phyloP scores from a whole-genome alignment of 139 green algal genomes.

The Picochlorum sp. region DNA sequence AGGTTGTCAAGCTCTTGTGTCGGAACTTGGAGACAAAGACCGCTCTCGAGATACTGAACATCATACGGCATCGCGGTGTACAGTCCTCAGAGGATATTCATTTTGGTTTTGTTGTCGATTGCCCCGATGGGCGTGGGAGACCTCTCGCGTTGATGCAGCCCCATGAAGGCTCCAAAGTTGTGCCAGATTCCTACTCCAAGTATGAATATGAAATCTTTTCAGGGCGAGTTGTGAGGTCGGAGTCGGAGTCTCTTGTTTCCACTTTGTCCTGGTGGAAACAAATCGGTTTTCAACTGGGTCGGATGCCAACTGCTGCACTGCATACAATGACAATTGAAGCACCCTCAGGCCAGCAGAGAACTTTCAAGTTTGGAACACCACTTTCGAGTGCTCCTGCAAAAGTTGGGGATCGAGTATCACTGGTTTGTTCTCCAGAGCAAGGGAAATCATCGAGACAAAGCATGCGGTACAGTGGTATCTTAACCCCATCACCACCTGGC shows the following conservation, averaged over 20 bases:
- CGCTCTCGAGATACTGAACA: constrained; percentile 48
- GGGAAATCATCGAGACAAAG: constrained; percentile 14
- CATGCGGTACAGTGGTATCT: constrained; percentile 19
- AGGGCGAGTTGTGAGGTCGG: constrained; percentile 40
- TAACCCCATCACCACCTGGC: constrained; percentile 50
- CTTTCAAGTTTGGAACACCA: constrained; percentile 64
- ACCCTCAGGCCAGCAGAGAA: constrained; percentile 56
- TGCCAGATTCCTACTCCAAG: constrained; percentile 42
- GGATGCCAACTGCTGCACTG: constrained; percentile 38
- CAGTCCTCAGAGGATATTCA: constrained; percentile 46
- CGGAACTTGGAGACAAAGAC: constrained; percentile 57
- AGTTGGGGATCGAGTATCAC: constrained; percentile 59
- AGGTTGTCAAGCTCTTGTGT: constrained; percentile 32
- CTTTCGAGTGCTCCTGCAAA: constrained; percentile 69
- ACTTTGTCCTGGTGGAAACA: constrained; percentile 12
- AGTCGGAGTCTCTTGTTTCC: constrained; percentile 36
- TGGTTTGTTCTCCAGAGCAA: constrained; percentile 56
- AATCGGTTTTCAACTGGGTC: constrained; percentile 11
- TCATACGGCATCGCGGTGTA: constrained; percentile 55
- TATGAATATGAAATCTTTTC: constrained; percentile 87
- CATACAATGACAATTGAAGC: constrained; percentile 68
- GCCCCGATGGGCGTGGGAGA: constrained; percentile 39
- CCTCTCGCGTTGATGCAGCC: constrained; percentile 80
- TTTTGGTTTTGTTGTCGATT: constrained; percentile 65
- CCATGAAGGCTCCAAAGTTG: constrained; percentile 72